Evolutionary conservation across 192 early-diverging fungal species (phyloP), one percentile per base, ranked within the genome.

Genomic region (Umbelopsis vinacea): DNA sequence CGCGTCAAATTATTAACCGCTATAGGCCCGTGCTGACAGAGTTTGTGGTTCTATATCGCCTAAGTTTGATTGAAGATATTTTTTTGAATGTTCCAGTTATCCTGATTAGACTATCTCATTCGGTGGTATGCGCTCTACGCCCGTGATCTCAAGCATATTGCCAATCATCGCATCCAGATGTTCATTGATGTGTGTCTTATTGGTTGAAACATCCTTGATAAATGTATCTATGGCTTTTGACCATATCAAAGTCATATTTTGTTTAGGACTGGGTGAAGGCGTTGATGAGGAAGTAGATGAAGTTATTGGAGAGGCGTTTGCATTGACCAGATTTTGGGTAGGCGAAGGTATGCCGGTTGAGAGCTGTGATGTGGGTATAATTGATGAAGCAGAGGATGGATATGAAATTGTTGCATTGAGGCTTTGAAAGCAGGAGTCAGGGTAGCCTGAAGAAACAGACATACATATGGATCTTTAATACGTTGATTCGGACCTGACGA

Each of bases 401-500:
- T 15, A 26, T 35, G 57, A 26, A 14, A 29, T 15, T 29, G 57
- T 63, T n/a, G 26, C 57, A 37, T 63, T 63, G 0, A 63, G 57
- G 6, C 57, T 37, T 33, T 63, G 57, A 63, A 37, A 63, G 33
- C 57, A 63, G 15, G 38, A 63, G n/a, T 63, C 57, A 37, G 57
- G 57, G n/a, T 29, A 63, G 2, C 57, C 57, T 63, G 33, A 12
- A 11, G 5, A 57, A 15, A n/a, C 1, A 17, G 29, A 54, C 26
- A 26, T 54, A 11, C 1, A 9, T 1, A 5, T 63, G 11, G 14
- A 19, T 1, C 57, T n/a, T 9, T 37, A 14, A 35, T 33, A 33
- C 11, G 11, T 33, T n/a, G 53, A 26, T 54, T 26, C 22, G 5
- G 2, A 4, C 21, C 23, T 21, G n/a, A 50, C 48, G 9, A 21